These are phyloP conservation scores for Alternaria solani DNA, from an alignment of 2,329 filamentous ascomycete species.

Conservation along the genomic window DNA sequence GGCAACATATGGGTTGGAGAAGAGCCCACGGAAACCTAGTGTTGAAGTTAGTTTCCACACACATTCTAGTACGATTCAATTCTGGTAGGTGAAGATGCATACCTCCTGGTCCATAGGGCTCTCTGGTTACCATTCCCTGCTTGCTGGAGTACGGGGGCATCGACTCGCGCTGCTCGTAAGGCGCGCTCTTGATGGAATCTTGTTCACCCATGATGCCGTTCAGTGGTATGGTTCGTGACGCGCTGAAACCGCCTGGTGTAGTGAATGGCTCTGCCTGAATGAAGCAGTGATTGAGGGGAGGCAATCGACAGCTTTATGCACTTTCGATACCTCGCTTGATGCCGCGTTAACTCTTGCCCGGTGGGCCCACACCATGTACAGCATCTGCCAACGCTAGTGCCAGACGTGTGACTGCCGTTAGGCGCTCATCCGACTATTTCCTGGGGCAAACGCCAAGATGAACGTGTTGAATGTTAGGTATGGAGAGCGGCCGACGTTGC, in stretches of 20 bases:
- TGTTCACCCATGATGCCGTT: conserved; percentile 20
- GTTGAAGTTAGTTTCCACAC: conserved; percentile 7
- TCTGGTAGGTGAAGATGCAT: conserved; percentile 11
- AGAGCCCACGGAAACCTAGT: conserved; percentile 57
- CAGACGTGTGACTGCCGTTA: conserved; percentile 11
- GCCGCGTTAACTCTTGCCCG: conserved; percentile 13
- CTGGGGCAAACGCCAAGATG: conserved; percentile 2
- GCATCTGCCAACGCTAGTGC: conserved; percentile 15
- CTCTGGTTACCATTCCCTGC: conserved; percentile 26
- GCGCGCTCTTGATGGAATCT: conserved; percentile 30
- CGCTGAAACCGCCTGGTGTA: conserved; percentile 9
- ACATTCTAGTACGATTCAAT: background rate
- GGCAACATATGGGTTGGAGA: conserved; percentile 59
- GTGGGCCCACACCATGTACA: conserved; percentile 14
- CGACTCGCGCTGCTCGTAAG: conserved; percentile 33
- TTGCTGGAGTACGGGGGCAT: conserved; percentile 22
- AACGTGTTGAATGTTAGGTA: background rate
- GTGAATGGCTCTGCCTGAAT: background rate
- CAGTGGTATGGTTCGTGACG: conserved; percentile 5
- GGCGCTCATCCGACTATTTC: background rate
- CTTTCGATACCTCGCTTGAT: conserved; percentile 10
- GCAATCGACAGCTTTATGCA: conserved; percentile 12
- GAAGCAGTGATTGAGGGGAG: background rate
- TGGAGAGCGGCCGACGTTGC: background rate
- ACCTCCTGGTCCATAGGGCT: conserved; percentile 46